These are phyloP conservation scores for Xylariaceae sp. DNA, from an alignment of 2,329 filamentous ascomycete species.

Conservation along the genomic window DNA sequence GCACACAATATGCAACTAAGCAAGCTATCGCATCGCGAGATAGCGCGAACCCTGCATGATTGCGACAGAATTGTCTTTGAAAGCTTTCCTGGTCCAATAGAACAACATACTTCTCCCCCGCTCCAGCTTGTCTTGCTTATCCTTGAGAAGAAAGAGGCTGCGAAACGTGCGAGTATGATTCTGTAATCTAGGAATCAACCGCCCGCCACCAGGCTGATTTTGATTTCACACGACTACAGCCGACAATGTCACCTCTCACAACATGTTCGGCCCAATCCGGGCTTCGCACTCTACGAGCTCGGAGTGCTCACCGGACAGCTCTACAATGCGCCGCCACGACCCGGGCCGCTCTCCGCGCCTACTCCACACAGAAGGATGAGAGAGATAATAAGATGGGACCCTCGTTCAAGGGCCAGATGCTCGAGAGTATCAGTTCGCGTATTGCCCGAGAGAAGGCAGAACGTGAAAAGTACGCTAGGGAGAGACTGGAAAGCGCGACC, in stretches of 20 bases:
- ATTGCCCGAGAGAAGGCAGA: constrained; percentile 51
- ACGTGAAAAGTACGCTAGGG: constrained; percentile 42
- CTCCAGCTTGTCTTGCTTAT: too few species aligned
- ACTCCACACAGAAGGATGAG: constrained; percentile 30
- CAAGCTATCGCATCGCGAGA: too few species aligned
- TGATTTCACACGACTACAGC: too few species aligned
- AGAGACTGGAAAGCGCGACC: constrained; percentile 34
- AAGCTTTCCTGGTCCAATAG: too few species aligned
- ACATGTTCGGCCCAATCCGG: constrained; percentile 19
- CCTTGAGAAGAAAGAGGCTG: too few species aligned
- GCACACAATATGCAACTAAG: too few species aligned
- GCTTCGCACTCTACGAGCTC: constrained; percentile 16
- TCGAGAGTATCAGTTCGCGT: constrained; percentile 51
- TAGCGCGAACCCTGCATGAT: too few species aligned
- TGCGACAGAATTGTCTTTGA: too few species aligned
- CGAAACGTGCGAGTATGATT: too few species aligned
- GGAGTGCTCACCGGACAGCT: constrained; percentile 10
- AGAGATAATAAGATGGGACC: constrained; percentile 32
- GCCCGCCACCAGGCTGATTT: too few species aligned
- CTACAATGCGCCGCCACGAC: constrained; percentile 14
- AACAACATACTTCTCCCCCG: too few species aligned
- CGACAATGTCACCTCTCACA: constrained; percentile 24
- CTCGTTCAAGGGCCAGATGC: constrained; percentile 54
- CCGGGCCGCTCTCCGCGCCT: constrained; percentile 18
- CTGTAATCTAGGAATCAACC: too few species aligned